Evolutionary conservation across 768 basidiomycete genomes (phyloP), one percentile per base, ranked within the genome.

Genomic region (Xerocomellus intermedius): DNA sequence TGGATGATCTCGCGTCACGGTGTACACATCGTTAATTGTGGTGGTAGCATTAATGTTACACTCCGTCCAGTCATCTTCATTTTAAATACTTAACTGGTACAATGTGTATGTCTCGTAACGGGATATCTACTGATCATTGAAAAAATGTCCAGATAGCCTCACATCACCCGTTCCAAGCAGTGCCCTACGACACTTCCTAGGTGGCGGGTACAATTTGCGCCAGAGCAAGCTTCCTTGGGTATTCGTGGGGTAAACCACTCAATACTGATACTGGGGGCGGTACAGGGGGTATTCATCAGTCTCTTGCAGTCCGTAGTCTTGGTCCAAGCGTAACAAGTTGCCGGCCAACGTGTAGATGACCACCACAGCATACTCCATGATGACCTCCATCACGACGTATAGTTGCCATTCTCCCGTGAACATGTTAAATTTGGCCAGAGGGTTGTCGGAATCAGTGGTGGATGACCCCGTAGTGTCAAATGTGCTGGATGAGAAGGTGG

Each of bases 321-420:
- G 58, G 28, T 73, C 57, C 51, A 74, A 52, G 30, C 58, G 69
- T 16, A 70, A 33, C n/a, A 55, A 24, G 24, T 58, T 63, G 28
- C 74, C 75, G 0, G 69, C 65, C 35, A 64, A 42, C 6, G 62
- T 53, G 56, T 75, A 88, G 48, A 85, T 73, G 36, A 74, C 54
- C 45, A 76, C 75, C 14, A 79, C 74, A 36, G 76, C 64, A 60
- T 75, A 83, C 69, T 89, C 87, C 81, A 82, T 82, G 38, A 86
- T 56, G 37, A 84, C 72, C 14, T 79, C 78, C 74, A 88, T 79
- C 51, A 78, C 68, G 30, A 87, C 74, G 65, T 78, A 89, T 58
- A 82, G 60, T 46, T 78, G 68, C 83, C 82, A 86, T 55, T 78
- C 69, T 30, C 86, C 85, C 3, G 77, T 79, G 35, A 81, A 62